Evolutionary conservation across 75 land plant genomes (phyloP).

Genomic region (Cupressus sempervirens): DNA sequence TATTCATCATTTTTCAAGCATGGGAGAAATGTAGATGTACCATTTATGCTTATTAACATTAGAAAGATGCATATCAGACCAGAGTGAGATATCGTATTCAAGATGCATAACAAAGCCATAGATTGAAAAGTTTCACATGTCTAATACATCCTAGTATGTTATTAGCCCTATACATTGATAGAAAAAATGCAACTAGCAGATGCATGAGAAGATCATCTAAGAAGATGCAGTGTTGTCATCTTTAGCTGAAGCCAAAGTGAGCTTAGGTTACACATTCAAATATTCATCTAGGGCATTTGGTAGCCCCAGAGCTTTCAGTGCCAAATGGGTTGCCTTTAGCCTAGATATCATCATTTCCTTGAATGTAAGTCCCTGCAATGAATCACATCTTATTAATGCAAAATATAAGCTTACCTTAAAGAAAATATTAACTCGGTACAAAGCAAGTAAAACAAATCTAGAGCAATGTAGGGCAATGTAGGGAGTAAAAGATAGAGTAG

Average conservation of each 20-base stretch:
- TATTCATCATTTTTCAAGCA: neutral
- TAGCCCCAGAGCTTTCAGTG: slow-evolving; percentile 58
- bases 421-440: neutral
- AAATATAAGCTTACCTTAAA: neutral
- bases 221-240: slow-evolving; percentile 35
- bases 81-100: too few species aligned
- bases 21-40: neutral
- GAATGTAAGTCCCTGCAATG: slow-evolving; percentile 74
- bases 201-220: slow-evolving; percentile 3
- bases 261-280: slow-evolving; percentile 46
- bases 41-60: too few species aligned
- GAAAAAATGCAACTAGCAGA: neutral
- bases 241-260: slow-evolving; percentile 62
- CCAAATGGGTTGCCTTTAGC: slow-evolving; percentile 82
- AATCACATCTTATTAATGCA: neutral
- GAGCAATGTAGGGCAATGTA: neutral
- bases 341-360: slow-evolving; percentile 92
- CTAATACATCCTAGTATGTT: neutral
- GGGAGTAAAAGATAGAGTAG: neutral
- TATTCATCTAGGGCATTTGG: slow-evolving; percentile 71
- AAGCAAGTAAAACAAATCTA: neutral
- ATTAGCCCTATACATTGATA: neutral
- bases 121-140: neutral
- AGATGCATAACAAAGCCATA: neutral
- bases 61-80: too few species aligned